phyloP scores from a whole-genome alignment of 352 stramenopile species.

The Aphanomyces invadans region DNA sequence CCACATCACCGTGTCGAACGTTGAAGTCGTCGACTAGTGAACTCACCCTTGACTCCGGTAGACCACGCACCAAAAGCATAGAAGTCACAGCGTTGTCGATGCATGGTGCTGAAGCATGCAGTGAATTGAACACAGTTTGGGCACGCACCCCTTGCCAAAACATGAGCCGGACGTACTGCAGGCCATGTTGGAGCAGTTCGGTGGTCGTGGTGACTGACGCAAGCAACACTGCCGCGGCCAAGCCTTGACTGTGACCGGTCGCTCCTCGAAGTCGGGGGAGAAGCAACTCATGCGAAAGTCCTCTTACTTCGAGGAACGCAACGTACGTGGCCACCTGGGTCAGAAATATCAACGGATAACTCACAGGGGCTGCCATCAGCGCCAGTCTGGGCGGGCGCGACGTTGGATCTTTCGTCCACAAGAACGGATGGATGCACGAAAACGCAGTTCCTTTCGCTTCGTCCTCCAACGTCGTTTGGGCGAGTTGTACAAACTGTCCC shows the following conservation, averaged over 20 bases:
- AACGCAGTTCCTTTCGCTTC: not conserved
- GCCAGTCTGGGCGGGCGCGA: constrained; percentile 21
- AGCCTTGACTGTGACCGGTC: constrained; percentile 71
- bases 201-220: constrained; percentile 40
- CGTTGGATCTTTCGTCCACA: constrained; percentile 18
- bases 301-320: constrained; percentile 44
- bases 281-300: constrained; percentile 51
- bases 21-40: constrained; percentile 34
- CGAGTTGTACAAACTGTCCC: not conserved
- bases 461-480: not conserved
- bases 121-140: constrained; percentile 46
- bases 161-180: constrained; percentile 60
- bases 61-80: constrained; percentile 64
- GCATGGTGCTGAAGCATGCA: constrained; percentile 16
- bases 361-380: constrained; percentile 47
- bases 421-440: constrained; percentile 16
- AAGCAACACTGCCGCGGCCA: constrained; percentile 63
- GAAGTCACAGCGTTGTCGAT: constrained; percentile 38
- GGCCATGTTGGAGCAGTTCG: constrained; percentile 41
- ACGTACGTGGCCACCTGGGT: constrained; percentile 75
- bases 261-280: constrained; percentile 37
- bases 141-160: constrained; percentile 74
- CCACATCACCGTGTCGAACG: constrained; percentile 24
- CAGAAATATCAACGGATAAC: constrained; percentile 68
- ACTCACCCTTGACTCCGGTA: constrained; percentile 45